Percentiles rank a stretch among this genome's conserved stretches.
phyloP scores from a whole-genome alignment of 2,329 filamentous ascomycete species.

The Sporothrix dimorphospora region DNA sequence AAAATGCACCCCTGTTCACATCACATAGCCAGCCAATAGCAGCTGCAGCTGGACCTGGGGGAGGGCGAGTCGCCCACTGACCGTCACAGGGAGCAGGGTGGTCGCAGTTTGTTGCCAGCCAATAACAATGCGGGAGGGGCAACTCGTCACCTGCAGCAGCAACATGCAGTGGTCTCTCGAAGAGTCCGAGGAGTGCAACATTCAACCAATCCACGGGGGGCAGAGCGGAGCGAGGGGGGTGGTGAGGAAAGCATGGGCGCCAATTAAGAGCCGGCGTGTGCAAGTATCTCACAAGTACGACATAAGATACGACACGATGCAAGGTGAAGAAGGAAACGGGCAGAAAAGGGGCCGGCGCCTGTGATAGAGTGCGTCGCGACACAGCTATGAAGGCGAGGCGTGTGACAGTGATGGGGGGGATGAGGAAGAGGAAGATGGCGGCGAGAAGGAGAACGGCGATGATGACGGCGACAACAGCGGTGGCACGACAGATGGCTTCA shows the following conservation, averaged over 20 bases:
- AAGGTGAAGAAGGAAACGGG: too few relatives aligned
- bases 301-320: too few relatives aligned
- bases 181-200: not conserved
- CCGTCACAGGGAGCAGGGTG: slow-evolving; percentile 21
- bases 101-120: slow-evolving; percentile 18
- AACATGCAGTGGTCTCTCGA: not conserved
- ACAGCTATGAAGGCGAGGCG: too few relatives aligned
- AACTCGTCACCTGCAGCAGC: slow-evolving; percentile 24
- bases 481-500: not conserved
- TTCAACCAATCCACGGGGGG: not conserved
- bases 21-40: slow-evolving; percentile 31
- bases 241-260: not conserved
- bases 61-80: slow-evolving; percentile 28
- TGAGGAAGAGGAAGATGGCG: not conserved
- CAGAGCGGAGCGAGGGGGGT: not conserved
- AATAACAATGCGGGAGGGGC: slow-evolving; percentile 12
- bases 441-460: not conserved
- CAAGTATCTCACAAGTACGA: too few relatives aligned
- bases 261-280: not conserved
- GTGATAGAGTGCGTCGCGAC: too few relatives aligned
- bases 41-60: not conserved
- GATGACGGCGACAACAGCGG: not conserved
- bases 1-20: slow-evolving; percentile 24
- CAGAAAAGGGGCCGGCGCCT: too few relatives aligned
- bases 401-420: too few relatives aligned